A percentile compares a stretch with the other conserved stretches of the same genome.
Conservation (phyloP, 2,329 filamentous ascomycete genomes). For the Seiridium cupressi region DNA sequence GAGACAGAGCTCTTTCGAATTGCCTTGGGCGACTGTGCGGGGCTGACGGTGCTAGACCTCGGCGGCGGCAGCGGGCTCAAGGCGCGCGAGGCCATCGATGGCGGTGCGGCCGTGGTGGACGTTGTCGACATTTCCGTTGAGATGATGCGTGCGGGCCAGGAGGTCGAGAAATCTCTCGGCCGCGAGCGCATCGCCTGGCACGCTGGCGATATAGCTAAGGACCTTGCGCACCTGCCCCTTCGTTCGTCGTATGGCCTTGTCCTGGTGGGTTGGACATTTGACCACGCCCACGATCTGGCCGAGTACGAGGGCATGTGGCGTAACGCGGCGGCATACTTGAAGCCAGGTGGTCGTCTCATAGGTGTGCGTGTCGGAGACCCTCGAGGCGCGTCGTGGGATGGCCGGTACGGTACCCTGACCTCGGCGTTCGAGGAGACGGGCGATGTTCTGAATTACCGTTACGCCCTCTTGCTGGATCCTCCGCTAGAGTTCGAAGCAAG, state of each 20-base stretch:
- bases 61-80: slow-evolving; percentile 27
- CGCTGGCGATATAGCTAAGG: slow-evolving; percentile 13
- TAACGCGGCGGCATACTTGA: slow-evolving; percentile 11
- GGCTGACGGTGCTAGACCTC: slow-evolving; percentile 24
- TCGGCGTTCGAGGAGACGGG: slow-evolving; percentile 13
- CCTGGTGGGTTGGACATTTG: slow-evolving; percentile 16
- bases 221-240: slow-evolving; percentile 11
- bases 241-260: slow-evolving; percentile 15
- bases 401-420: background rate
- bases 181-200: slow-evolving; percentile 3
- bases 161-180: slow-evolving; percentile 7
- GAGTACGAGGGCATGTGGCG: slow-evolving; percentile 15
- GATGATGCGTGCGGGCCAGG: slow-evolving; percentile 12
- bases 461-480: slow-evolving; percentile 8
- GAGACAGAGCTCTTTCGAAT: slow-evolving; percentile 27
- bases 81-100: slow-evolving; percentile 21
- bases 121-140: slow-evolving; percentile 19
- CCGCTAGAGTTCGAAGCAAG: slow-evolving; percentile 16
- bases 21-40: slow-evolving; percentile 23
- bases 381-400: background rate
- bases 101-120: slow-evolving; percentile 22
- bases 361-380: slow-evolving; percentile 14
- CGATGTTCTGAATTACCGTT: slow-evolving; percentile 18
- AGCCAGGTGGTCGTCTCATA: slow-evolving; percentile 16
- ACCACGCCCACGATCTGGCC: slow-evolving; percentile 9